Percentiles rank a stretch among this genome's conserved stretches.
Conservation (phyloP, 805 yeast genomes). For the Starmerella floris region DNA sequence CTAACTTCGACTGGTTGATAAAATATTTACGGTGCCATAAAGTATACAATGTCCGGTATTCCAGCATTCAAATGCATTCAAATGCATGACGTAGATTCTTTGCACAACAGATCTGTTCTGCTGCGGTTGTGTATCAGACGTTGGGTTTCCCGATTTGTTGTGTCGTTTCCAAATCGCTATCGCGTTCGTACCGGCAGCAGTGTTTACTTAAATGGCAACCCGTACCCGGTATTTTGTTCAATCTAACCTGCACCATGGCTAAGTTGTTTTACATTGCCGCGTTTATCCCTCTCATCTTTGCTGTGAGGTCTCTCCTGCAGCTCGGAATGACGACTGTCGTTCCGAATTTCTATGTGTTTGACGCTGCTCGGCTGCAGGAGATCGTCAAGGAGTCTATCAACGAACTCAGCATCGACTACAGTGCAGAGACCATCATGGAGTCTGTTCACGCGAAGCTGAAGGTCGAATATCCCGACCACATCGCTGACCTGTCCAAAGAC, state of each 20-base stretch:
- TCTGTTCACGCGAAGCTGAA: slow-evolving; percentile 38
- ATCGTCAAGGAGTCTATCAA: slow-evolving; percentile 44
- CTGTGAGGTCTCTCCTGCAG: slow-evolving; percentile 18
- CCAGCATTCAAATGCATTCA: too few species aligned
- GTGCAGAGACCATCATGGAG: slow-evolving; percentile 19
- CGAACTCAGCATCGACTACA: slow-evolving; percentile 37
- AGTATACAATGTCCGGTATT: too few species aligned
- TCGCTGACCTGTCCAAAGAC: slow-evolving; percentile 58
- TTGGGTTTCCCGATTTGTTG: too few species aligned
- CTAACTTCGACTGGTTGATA: neutral
- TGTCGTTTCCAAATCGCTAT: too few species aligned
- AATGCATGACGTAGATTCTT: too few species aligned
- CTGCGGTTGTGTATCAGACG: too few species aligned
- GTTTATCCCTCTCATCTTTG: slow-evolving; percentile 15
- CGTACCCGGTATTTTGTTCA: too few species aligned
- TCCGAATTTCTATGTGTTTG: slow-evolving; percentile 59
- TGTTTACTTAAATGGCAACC: too few species aligned
- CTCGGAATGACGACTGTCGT: slow-evolving; percentile 31
- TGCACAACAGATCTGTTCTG: too few species aligned
- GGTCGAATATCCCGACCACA: slow-evolving; percentile 53
- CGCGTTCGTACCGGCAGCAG: too few species aligned
- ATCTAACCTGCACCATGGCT: neutral
- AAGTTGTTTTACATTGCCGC: slow-evolving; percentile 9
- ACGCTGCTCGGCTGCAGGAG: slow-evolving; percentile 44
- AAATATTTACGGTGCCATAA: neutral